phyloP scores from a whole-genome alignment of 108 stramenopile species.

The Fragilaria radians region DNA sequence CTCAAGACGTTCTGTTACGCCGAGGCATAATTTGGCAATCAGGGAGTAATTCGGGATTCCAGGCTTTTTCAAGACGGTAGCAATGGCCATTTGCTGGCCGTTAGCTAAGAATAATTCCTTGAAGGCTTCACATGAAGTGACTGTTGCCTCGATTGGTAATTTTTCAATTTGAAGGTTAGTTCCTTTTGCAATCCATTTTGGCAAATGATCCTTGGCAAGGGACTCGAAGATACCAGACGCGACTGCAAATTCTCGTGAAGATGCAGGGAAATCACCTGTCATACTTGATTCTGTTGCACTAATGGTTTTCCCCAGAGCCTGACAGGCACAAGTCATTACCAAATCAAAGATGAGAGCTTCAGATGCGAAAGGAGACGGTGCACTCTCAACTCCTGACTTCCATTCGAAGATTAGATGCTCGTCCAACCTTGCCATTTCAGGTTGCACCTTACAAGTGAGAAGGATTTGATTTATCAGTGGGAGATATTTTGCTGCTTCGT shows the following conservation, averaged over 20 bases:
- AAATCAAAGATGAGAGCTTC: conserved; percentile 90
- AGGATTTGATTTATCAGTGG: conserved; percentile 76
- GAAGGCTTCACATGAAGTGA: conserved; percentile 58
- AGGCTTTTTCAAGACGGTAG: conserved; percentile 74
- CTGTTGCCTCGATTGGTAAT: conserved; percentile 67
- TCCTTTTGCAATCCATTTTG: conserved; percentile 78
- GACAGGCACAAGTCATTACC: conserved; percentile 59
- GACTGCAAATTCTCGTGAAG: conserved; percentile 59
- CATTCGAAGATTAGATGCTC: conserved; percentile 49
- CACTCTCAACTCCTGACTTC: conserved; percentile 71
- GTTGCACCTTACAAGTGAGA: conserved; percentile 79
- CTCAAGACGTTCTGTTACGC: conserved; percentile 63
- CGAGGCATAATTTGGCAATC: conserved; percentile 69
- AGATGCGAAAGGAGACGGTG: conserved; percentile 38
- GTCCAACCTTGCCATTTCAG: conserved; percentile 69
- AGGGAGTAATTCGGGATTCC: conserved; percentile 76
- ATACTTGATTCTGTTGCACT: conserved; percentile 64
- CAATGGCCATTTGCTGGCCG: conserved; percentile 88
- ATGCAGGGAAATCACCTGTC: conserved; percentile 70
- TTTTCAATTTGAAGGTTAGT: conserved; percentile 47
- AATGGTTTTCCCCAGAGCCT: conserved; percentile 63
- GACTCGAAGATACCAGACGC: conserved; percentile 73
- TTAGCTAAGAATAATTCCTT: conserved; percentile 63
- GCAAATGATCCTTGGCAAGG: conserved; percentile 59
- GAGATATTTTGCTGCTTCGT: conserved; percentile 34